These are phyloP conservation scores for Pseudofabraea citricarpa DNA, from an alignment of 2,329 filamentous ascomycete genomes.

Conservation along the genomic window DNA sequence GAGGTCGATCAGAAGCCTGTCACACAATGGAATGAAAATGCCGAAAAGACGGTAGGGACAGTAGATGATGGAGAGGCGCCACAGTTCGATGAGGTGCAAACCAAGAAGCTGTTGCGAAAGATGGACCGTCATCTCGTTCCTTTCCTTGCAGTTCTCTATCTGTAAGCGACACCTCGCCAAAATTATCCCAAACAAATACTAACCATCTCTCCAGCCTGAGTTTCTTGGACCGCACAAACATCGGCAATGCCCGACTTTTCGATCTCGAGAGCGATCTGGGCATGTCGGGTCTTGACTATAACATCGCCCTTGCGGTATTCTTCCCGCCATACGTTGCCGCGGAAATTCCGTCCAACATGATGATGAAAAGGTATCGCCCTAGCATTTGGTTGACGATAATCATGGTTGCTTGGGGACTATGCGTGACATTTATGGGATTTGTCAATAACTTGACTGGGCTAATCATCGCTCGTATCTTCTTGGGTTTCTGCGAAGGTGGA, in stretches of 20 bases:
- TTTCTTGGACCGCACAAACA: conserved; percentile 17
- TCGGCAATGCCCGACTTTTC: conserved; percentile 18
- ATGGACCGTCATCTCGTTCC: conserved; percentile 54
- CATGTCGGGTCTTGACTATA: conserved; percentile 18
- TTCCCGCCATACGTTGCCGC: conserved; percentile 19
- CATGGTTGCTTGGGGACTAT: conserved; percentile 40
- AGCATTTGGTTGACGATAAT: conserved; percentile 58
- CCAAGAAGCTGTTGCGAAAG: conserved; percentile 48
- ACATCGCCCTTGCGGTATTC: conserved; percentile 21
- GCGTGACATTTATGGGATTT: conserved; percentile 24
- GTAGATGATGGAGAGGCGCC: background rate
- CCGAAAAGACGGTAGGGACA: background rate
- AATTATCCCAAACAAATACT: conserved; percentile 11
- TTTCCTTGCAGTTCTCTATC: conserved; percentile 53
- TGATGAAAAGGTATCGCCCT: conserved; percentile 47
- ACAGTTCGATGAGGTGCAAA: conserved; percentile 33
- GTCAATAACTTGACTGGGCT: conserved; percentile 25
- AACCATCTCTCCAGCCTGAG: conserved; percentile 6
- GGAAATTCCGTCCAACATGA: conserved; percentile 50
- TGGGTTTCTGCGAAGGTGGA: conserved; percentile 16
- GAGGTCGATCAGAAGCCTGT: background rate
- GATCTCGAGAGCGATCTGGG: conserved; percentile 21
- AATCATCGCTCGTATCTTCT: conserved; percentile 23
- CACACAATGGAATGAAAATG: background rate
- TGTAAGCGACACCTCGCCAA: conserved; percentile 22